These are phyloP conservation scores for Schwanniomyces pseudopolymorphus DNA, from an alignment of 805 yeast species.

Conservation along the genomic window DNA sequence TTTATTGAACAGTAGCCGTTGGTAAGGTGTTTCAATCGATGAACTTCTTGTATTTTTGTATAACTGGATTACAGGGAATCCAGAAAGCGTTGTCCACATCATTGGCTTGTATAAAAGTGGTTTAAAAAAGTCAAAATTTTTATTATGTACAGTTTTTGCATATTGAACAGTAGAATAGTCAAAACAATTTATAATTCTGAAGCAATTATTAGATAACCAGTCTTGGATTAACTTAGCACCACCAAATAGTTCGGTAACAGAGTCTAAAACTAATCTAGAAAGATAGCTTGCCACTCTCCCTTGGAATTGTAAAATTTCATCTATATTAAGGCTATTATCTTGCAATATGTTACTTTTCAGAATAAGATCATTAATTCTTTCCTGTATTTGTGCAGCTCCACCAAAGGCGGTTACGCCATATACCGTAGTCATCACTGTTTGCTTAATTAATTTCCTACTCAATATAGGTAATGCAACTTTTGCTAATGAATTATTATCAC, in stretches of 20 bases:
- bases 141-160: background rate
- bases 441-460: conserved; percentile 35
- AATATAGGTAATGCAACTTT: conserved; percentile 15
- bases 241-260: conserved; percentile 29
- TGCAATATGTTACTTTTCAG: conserved; percentile 6
- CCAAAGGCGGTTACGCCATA: conserved; percentile 44
- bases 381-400: conserved; percentile 31
- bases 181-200: conserved; percentile 27
- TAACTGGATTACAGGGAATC: conserved; percentile 41
- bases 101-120: conserved; percentile 28
- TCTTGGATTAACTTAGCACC: conserved; percentile 33
- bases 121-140: conserved; percentile 16
- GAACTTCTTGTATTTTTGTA: conserved; percentile 20
- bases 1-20: conserved; percentile 14
- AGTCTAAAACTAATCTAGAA: conserved; percentile 19
- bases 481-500: conserved; percentile 10
- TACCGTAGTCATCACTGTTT: conserved; percentile 46
- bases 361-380: conserved; percentile 20
- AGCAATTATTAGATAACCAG: conserved; percentile 34
- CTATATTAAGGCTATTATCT: background rate
- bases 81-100: conserved; percentile 43
- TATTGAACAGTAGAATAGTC: conserved; percentile 14
- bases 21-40: conserved; percentile 21
- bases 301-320: background rate
- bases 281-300: conserved; percentile 13